Evolutionary conservation across 768 basidiomycete species (phyloP).

Genomic region (Auriscalpium vulgare): DNA sequence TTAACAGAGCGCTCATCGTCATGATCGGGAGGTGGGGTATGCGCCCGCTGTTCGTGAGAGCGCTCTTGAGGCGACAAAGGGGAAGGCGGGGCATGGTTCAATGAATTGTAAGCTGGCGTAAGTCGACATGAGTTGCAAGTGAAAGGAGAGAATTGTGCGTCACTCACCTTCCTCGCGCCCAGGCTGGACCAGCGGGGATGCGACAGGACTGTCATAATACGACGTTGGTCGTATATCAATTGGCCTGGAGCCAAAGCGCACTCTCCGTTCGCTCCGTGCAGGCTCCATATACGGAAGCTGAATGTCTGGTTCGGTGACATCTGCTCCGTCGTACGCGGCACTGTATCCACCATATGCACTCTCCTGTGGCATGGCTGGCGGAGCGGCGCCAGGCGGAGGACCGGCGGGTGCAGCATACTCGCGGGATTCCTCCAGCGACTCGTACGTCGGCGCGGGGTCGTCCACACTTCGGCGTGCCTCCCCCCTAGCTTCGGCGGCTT

Average conservation of each 20-base stretch:
- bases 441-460: slow-evolving; percentile 33
- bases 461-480: slow-evolving; percentile 7
- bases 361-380: slow-evolving; percentile 17
- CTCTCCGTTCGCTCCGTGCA: slow-evolving; percentile 5
- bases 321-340: slow-evolving; percentile 4
- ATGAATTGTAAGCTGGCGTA: not conserved
- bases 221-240: slow-evolving; percentile 4
- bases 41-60: not conserved
- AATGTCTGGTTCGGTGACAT: slow-evolving; percentile 12
- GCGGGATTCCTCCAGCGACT: slow-evolving; percentile 18
- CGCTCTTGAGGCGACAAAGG: not conserved
- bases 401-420: slow-evolving; percentile 29
- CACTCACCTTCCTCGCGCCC: not conserved
- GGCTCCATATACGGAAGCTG: slow-evolving; percentile 23
- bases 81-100: slow-evolving; percentile 3
- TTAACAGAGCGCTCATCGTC: slow-evolving; percentile 50
- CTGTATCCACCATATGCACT: slow-evolving; percentile 1
- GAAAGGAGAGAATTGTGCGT: not conserved
- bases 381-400: slow-evolving; percentile 37
- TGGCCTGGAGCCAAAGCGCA: slow-evolving; percentile 6
- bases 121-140: not conserved
- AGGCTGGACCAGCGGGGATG: not conserved
- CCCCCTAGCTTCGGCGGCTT: not conserved
- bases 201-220: not conserved
- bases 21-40: slow-evolving; percentile 13